Conservation (phyloP, 768 basidiomycete genomes). For the Strobilomyces echinocephalus region DNA sequence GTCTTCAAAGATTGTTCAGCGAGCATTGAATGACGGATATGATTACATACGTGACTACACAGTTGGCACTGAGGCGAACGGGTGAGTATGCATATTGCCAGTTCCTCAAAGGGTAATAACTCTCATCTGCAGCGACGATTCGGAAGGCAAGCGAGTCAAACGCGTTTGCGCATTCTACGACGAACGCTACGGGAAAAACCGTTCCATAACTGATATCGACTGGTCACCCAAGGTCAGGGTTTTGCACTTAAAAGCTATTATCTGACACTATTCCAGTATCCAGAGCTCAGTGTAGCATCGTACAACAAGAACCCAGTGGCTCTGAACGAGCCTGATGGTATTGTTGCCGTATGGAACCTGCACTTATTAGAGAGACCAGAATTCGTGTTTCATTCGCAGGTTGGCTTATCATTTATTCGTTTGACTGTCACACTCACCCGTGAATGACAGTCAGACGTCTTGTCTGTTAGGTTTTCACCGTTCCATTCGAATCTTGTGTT, state of each 20-base stretch:
- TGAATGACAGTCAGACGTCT: conserved; percentile 79
- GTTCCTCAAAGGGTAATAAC: conserved; percentile 5
- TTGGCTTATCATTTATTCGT: conserved; percentile 33
- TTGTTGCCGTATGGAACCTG: conserved; percentile 96
- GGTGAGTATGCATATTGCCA: conserved; percentile 45
- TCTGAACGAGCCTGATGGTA: conserved; percentile 92
- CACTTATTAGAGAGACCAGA: conserved; percentile 94
- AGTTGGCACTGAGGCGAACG: conserved; percentile 77
- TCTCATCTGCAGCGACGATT: conserved; percentile 62
- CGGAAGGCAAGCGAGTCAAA: conserved; percentile 85
- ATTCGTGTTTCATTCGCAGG: conserved; percentile 98
- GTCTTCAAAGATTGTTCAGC: conserved; percentile 91
- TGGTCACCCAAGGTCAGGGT: conserved; percentile 89
- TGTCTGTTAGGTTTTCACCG: conserved; percentile 94
- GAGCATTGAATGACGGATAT: conserved; percentile 92
- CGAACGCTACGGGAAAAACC: conserved; percentile 84
- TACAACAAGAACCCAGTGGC: conserved; percentile 97
- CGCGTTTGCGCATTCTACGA: conserved; percentile 93
- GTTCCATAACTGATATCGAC: conserved; percentile 93
- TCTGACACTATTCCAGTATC: conserved; percentile 55
- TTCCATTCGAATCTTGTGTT: conserved; percentile 97
- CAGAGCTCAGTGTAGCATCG: conserved; percentile 90
- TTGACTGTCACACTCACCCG: conserved; percentile 3
- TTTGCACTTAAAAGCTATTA: neutral
- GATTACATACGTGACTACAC: conserved; percentile 97